These are phyloP conservation scores for Syncephalis plumigaleata DNA, from an alignment of 371 early-diverging fungal genomes.

Conservation along the genomic window DNA sequence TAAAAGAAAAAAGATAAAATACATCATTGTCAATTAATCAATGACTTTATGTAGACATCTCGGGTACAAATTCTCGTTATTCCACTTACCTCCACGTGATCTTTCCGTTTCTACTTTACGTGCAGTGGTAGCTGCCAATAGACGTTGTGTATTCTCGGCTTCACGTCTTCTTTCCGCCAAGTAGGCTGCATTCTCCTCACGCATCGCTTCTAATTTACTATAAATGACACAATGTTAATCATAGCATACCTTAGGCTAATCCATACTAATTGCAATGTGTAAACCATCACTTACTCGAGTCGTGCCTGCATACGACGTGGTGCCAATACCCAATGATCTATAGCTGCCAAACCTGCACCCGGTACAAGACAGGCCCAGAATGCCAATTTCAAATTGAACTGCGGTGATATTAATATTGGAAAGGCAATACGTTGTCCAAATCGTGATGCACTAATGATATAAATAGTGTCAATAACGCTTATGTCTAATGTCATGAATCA, in stretches of 20 bases:
- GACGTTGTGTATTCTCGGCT: constrained; percentile 26
- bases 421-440: constrained; percentile 43
- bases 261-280: no score
- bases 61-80: no score
- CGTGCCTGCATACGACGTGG: background rate
- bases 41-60: background rate
- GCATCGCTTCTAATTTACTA: constrained; percentile 53
- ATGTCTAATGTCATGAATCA: no score
- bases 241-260: no score
- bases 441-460: no score
- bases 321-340: background rate
- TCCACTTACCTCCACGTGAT: constrained; percentile 2
- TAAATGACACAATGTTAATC: background rate
- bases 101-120: constrained; percentile 10
- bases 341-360: background rate
- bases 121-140: constrained; percentile 4
- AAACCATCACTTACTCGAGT: background rate
- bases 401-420: constrained; percentile 62
- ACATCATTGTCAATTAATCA: background rate
- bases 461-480: no score
- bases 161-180: constrained; percentile 52
- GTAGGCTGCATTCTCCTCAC: constrained; percentile 55
- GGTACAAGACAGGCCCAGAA: constrained; percentile 35
- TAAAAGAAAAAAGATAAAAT: background rate
- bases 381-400: constrained; percentile 46